phyloP scores from a whole-genome alignment of 805 yeast genomes.

The Candida glaebosa region DNA sequence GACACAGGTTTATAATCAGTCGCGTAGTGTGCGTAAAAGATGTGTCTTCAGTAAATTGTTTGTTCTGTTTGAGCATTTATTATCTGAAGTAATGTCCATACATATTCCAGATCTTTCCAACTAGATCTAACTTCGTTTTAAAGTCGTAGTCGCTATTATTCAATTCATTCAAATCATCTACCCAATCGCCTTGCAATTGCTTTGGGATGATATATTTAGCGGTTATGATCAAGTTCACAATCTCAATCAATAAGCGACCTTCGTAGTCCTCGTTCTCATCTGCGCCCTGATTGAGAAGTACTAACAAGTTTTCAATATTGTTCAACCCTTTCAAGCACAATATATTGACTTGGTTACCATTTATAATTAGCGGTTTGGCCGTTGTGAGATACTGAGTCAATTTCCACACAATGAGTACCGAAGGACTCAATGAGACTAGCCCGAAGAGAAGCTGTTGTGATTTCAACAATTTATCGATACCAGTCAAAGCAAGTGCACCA shows the following conservation, averaged over 20 bases:
- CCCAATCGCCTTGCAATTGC: conserved; percentile 51
- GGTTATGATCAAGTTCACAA: conserved; percentile 50
- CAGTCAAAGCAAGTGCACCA: conserved; percentile 83
- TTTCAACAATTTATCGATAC: conserved; percentile 84
- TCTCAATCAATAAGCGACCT: conserved; percentile 68
- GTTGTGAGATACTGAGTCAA: conserved; percentile 34
- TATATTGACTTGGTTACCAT: conserved; percentile 31
- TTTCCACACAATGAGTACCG: conserved; percentile 56
- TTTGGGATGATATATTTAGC: conserved; percentile 52
- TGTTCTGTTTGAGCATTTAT: not conserved
- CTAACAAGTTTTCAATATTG: conserved; percentile 54
- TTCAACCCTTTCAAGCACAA: conserved; percentile 47
- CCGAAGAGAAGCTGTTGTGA: conserved; percentile 96
- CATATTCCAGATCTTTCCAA: conserved; percentile 60
- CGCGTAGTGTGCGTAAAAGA: too few species aligned
- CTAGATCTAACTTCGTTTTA: conserved; percentile 41
- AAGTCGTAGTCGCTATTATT: conserved; percentile 37
- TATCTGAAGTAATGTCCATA: conserved; percentile 43
- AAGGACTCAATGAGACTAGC: conserved; percentile 83
- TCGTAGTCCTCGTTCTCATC: conserved; percentile 24
- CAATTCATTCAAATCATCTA: conserved; percentile 60
- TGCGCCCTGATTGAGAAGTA: conserved; percentile 6
- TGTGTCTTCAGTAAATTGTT: not conserved
- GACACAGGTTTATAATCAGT: too few species aligned
- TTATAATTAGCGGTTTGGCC: conserved; percentile 25